Base-by-base conservation (phyloP, 2,329 filamentous ascomycete species). In the Macrophomina phaseolina region DNA sequence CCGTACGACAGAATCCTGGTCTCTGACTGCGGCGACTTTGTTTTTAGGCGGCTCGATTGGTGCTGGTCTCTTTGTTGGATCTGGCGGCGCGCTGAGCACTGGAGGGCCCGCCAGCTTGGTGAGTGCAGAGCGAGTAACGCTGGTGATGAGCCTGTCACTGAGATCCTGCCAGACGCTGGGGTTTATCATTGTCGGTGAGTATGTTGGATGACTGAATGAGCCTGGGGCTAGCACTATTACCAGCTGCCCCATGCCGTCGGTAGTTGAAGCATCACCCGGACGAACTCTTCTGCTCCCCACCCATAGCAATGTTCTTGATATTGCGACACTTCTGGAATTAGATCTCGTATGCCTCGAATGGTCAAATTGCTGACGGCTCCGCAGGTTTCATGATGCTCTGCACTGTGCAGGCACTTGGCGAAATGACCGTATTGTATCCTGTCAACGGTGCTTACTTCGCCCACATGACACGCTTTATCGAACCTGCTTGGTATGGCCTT, bases 391-490 rank as follows among this genome's bases (percentile, higher is more conserved):
- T 97, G 93, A 80, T 97, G 70, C 97, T 93, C 79, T 95, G 91
- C 77, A 97, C 93, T 1, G 91, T 96, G 36, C 94, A 97, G 74
- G 93, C 93, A 0, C 84, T 98, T 32, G 94, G 94, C 69, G 94
- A 98, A 79, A 87, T 98, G 79, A 92, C 94, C 14, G 93, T 97
- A 16, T 81, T 93, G 11, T 97, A 94, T 72, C 94, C 94, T 4
- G 91, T 97, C 28, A 91, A 94, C 30, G 94, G 94, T 66, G 96
- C 93, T 3, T 98, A 97, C 76, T 92, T 93, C 0, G 90, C 92
- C 5, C 97, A 94, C 81, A 95, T 93, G 23, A 97, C 93, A 38
- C 88, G 94, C n/a, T 97, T 98, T 74, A 79, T 98, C 18, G 93
- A 97, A 74, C 94, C 94, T 0, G 94, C 94, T 0, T 97, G 93